Percentiles rank a stretch among this genome's conserved stretches.
Conservation (phyloP, 768 basidiomycete genomes). For the Rhodotorula babjevae region DNA sequence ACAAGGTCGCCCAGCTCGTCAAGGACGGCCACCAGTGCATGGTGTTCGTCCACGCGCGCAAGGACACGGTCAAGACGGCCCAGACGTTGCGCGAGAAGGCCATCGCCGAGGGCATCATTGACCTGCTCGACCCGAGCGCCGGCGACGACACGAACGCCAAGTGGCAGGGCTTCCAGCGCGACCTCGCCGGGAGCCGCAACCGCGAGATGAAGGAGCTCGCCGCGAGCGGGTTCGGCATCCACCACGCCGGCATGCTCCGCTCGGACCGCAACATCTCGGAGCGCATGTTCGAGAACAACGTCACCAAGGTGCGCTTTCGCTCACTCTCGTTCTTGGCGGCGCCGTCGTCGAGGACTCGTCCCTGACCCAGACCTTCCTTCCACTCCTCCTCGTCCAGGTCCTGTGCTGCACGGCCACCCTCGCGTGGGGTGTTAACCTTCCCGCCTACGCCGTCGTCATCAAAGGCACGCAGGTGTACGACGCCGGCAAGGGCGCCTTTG, state of each 20-base stretch:
- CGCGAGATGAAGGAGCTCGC: conserved; percentile 96
- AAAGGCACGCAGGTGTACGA: conserved; percentile 98
- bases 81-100: conserved; percentile 69
- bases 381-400: conserved; percentile 58
- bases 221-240: conserved; percentile 88
- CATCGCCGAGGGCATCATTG: conserved; percentile 61
- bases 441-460: conserved; percentile 73
- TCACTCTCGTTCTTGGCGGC: background rate
- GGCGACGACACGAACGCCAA: conserved; percentile 45
- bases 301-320: conserved; percentile 66
- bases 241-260: conserved; percentile 96
- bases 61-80: conserved; percentile 94
- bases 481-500: conserved; percentile 78
- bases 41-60: conserved; percentile 98
- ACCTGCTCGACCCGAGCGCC: conserved; percentile 65
- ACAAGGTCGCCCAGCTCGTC: conserved; percentile 80
- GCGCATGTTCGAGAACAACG: conserved; percentile 79
- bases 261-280: conserved; percentile 94
- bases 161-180: conserved; percentile 68
- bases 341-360: too few relatives aligned
- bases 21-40: conserved; percentile 94
- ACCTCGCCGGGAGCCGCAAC: conserved; percentile 75
- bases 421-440: conserved; percentile 98
- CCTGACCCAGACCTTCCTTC: background rate
- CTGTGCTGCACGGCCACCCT: conserved; percentile 96